A percentile compares a stretch with the other conserved stretches of the same genome.
These are phyloP conservation scores for Heliocybe sulcata DNA, from an alignment of 1,284 basidiomycete species.

Conservation along the genomic window DNA sequence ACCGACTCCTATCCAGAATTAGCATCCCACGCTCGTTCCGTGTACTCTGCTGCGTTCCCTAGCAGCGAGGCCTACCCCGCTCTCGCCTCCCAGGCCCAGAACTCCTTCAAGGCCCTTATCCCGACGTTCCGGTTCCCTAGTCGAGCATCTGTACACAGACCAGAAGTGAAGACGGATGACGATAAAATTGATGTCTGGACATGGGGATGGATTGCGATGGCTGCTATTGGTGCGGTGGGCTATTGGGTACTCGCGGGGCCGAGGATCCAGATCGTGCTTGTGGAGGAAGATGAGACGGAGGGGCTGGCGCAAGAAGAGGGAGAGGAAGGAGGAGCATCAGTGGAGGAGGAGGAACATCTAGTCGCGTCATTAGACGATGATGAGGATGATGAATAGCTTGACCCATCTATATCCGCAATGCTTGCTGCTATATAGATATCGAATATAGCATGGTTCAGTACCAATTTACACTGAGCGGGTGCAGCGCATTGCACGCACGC, in stretches of 20 bases:
- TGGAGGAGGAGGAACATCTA: background rate
- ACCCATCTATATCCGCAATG: background rate
- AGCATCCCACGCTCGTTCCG: constrained; percentile 43
- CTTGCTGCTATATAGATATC: no score
- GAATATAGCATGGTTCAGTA: no score
- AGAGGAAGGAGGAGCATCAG: background rate
- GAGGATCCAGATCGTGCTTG: background rate
- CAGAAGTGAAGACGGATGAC: background rate
- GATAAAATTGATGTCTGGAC: background rate
- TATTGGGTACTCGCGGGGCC: background rate
- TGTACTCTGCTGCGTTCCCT: constrained; percentile 30
- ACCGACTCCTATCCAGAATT: constrained; percentile 48
- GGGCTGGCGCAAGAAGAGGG: background rate
- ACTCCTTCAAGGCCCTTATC: background rate
- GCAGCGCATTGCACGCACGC: no score
- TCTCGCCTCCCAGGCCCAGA: background rate
- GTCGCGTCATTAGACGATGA: background rate
- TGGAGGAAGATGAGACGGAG: background rate
- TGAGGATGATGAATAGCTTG: background rate
- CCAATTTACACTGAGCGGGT: no score
- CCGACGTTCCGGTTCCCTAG: background rate
- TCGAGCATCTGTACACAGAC: background rate
- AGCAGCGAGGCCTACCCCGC: constrained; percentile 1
- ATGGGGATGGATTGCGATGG: background rate
- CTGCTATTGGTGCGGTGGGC: background rate